Base-by-base conservation (phyloP, 2,329 filamentous ascomycete genomes). In the Fusarium sp. region DNA sequence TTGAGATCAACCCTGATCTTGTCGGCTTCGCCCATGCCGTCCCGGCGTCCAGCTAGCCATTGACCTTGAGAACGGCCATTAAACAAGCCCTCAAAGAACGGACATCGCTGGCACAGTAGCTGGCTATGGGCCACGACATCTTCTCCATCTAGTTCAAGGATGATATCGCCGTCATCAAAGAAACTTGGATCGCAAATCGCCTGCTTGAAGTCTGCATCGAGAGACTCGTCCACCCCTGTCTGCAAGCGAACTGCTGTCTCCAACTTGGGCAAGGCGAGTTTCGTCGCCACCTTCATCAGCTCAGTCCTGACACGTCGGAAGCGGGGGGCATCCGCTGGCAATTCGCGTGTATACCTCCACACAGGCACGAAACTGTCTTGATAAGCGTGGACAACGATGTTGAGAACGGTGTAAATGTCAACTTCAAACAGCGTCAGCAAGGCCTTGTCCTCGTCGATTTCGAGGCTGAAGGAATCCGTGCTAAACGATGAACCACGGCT, bases 21-120 rank as follows among this genome's bases (percentile, higher is more conserved):
- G 75, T 79, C 79, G 69, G 83, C 72, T 3, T 78, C 61, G 6
- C 78, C 76, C 54, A 80, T 76, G 7, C 77, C 80, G 61, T 88
- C 84, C n/a, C 90, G 90, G 63, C 95, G 90, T 35, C 89, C 89
- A 58, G 91, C 88, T 22, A 99, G 87, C 97, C 97, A 99, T 76
- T 90, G 90, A 1, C 97, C 97, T 45, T 89, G 89, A 9, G 97
- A 94, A 50, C 95, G 92, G n/a, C 97, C 97, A 76, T 94, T 88
- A 82, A 98, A 98, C 50, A 99, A 87, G 2, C 93, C 94, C 72
- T 96, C 87, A 74, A 99, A 99, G 87, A 98, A 99, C 0, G 95
- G 95, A 77, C 95, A 98, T 74, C 97, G 88, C 78, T 92, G 91
- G 74, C 95, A 95, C 38, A 98, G 82, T 4, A 98, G 82, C 6